Evolutionary conservation across 2,329 filamentous ascomycete species (phyloP).

Genomic region (Botrytis fabae): DNA sequence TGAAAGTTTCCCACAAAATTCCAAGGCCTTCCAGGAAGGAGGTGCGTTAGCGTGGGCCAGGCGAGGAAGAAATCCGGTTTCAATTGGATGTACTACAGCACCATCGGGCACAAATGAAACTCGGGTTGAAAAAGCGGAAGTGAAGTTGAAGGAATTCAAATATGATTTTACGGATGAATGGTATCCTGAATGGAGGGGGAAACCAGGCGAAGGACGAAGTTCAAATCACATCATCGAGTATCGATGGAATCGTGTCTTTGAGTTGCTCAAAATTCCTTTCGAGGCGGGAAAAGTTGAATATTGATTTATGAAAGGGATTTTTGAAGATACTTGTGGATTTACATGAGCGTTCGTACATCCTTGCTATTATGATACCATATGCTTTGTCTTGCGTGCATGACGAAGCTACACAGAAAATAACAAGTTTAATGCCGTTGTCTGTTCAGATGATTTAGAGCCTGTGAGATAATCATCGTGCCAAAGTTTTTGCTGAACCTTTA

Average conservation of each 20-base stretch:
- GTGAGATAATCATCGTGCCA: background rate
- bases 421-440: background rate
- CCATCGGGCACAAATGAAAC: background rate
- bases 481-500: background rate
- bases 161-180: background rate
- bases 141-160: background rate
- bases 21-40: background rate
- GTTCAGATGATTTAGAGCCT: background rate
- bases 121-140: background rate
- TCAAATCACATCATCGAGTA: background rate
- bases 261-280: background rate
- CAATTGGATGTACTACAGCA: background rate
- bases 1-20: background rate
- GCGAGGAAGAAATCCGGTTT: background rate
- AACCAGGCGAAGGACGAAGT: background rate
- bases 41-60: slow-evolving; percentile 5
- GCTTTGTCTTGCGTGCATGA: background rate
- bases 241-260: background rate
- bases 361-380: background rate
- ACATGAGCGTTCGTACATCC: background rate
- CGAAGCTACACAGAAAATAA: background rate
- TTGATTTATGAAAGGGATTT: background rate
- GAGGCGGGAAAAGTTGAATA: background rate
- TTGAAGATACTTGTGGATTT: background rate
- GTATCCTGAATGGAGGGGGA: slow-evolving; percentile 1